Evolutionary conservation across 768 basidiomycete species (phyloP), one percentile per base, ranked within the genome.

Genomic region (Suillus brevipes): DNA sequence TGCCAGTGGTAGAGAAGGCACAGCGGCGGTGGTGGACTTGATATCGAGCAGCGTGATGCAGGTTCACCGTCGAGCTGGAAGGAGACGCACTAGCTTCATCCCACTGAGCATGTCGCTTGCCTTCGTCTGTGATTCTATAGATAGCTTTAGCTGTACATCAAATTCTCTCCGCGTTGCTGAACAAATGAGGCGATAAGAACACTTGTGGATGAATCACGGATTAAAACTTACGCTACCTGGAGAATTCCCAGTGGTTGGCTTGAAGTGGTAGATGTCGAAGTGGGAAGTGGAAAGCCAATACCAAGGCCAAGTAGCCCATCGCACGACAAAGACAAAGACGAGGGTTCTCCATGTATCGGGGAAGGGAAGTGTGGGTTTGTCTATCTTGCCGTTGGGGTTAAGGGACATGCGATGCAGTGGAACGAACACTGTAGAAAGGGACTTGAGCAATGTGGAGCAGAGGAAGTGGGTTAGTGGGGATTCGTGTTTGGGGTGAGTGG

Each of bases 371-470:
- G 94, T 92, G 0, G 97, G 97, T 74, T 99, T 99, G 82, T 99
- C 97, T 75, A 99, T 90, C 80, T 99, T 99, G 67, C 97, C 97
- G 75, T 99, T 99, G 8, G 97, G 97, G 72, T 98, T 99, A 60
- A 99, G 85, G 23, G 97, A 97, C 92, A 99, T 97, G 63, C 95
- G 90, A 60, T 85, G 85, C 34, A 99, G 85, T 0, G 97, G 97
- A 37, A 99, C 94, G 68, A 98, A 96, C 28, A 99, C 97, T 93
- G 73, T 42, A 4, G 64, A 37, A 20, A 62, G 25, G 16, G 59
- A n/a, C 60, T n/a, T 53, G 3, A 60, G 58, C 28, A 12, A 38
- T 28, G 28, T 28, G 28, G 28, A 28, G 28, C 28, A 28, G 28
- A 28, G 28, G 28, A 28, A 28, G 28, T 3, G 28, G 28, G 28